Base-by-base conservation (phyloP, 148 eudicot genomes). In the Nyssa sinensis region DNA sequence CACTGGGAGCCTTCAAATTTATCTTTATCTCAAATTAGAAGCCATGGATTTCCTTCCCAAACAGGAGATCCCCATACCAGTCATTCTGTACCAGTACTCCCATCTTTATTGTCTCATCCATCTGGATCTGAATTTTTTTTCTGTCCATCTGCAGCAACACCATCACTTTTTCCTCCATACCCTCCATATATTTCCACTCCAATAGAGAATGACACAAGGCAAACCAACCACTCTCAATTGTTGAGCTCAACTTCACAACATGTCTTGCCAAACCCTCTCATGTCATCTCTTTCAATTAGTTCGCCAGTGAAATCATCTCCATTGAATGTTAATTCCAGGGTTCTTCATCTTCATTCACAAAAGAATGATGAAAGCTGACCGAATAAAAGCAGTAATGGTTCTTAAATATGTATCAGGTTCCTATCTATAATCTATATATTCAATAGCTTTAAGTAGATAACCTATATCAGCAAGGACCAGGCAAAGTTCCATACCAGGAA, bases 1-100 rank as follows among this genome's bases (percentile, higher is more conserved):
- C 75, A 83, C 12, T 87, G 85, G 84, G 91, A 90, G 30, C 91
- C 88, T 76, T 77, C 86, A 29, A 84, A 73, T 67, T 78, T 90
- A 71, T 86, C 91, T 24, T 73, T 90, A 71, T 76, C 88, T 19
- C 91, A 88, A 79, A 81, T 81, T 10, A 87, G 86, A 74, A 69
- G 30, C 69, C 81, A 77, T 53, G 80, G 82, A 10, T 72, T 72
- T 28, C 72, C 74, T 37, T 78, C 87, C 55, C 85, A 80, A 58
- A 74, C 57, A 37, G 72, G 64, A 39, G 74, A 76, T 3, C 8
- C 72, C 59, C 55, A 69, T 24, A 64, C 27, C 25, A 66, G 73
- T 69, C 84, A 66, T 60, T 71, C 72, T 4, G 24, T 30, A 24
- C 28, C n/a, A n/a, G n/a, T 67, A 0, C 34, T 71, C 5, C 78